Percentiles rank a stretch among this genome's conserved stretches.
Evolutionary conservation across 805 yeast genomes (phyloP).

Genomic region (Nakazawaea ernobii): DNA sequence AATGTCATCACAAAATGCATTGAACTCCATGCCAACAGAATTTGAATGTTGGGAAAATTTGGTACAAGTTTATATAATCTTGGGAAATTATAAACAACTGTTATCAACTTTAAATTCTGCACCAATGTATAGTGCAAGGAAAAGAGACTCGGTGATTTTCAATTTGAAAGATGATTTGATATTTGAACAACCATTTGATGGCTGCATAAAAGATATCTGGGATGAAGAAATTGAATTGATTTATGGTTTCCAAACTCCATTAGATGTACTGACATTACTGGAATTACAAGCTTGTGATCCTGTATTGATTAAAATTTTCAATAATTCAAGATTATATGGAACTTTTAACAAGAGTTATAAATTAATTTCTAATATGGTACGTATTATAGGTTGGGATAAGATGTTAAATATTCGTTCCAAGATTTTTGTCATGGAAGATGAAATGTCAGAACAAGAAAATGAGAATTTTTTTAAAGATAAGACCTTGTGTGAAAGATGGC

Average conservation of each 20-base stretch:
- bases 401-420: conserved; percentile 58
- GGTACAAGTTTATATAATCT: conserved; percentile 52
- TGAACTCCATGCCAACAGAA: conserved; percentile 68
- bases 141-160: conserved; percentile 38
- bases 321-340: conserved; percentile 44
- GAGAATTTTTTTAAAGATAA: conserved; percentile 30
- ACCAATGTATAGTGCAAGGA: conserved; percentile 55
- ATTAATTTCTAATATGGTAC: conserved; percentile 60
- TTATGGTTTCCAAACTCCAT: conserved; percentile 27
- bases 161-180: conserved; percentile 37
- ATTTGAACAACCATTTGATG: conserved; percentile 50
- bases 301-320: conserved; percentile 39
- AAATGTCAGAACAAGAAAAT: conserved; percentile 29
- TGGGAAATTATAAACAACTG: conserved; percentile 52
- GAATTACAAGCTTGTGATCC: conserved; percentile 43
- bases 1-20: conserved; percentile 52
- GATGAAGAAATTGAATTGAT: conserved; percentile 25
- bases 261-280: conserved; percentile 23
- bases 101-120: conserved; percentile 65
- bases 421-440: conserved; percentile 79
- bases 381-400: conserved; percentile 78
- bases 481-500: conserved; percentile 70
- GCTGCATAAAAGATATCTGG: conserved; percentile 47
- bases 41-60: conserved; percentile 68
- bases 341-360: conserved; percentile 61